phyloP scores from a whole-genome alignment of 164 flowering plant genomes.

The Aristolochia contorta region DNA sequence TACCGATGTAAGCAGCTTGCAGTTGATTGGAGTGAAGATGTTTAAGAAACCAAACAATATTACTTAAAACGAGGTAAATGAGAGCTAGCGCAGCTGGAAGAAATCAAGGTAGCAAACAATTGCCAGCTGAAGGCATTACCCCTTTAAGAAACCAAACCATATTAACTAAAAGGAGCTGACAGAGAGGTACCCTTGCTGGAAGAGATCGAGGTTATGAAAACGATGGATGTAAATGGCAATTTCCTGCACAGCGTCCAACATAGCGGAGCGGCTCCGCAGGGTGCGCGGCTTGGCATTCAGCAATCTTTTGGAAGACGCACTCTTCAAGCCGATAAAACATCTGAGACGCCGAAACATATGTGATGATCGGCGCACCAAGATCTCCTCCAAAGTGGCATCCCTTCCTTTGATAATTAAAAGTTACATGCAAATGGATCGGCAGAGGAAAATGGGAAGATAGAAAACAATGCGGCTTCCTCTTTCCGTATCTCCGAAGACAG shows the following conservation, averaged over 20 bases:
- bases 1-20: too few relatives aligned
- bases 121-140: neutral
- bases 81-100: neutral
- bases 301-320: conserved; percentile 22
- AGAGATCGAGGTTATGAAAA: conserved; percentile 93
- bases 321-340: conserved; percentile 19
- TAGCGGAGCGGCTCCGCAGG: conserved; percentile 23
- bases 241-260: conserved; percentile 79
- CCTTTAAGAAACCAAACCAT: neutral
- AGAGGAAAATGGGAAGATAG: too few relatives aligned
- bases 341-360: conserved; percentile 27
- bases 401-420: conserved; percentile 5
- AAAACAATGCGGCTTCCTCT: neutral
- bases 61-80: neutral
- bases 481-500: neutral
- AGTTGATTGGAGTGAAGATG: too few relatives aligned
- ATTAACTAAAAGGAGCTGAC: too few relatives aligned
- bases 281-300: conserved; percentile 25
- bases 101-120: neutral
- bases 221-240: conserved; percentile 81
- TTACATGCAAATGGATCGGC: neutral
- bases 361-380: conserved; percentile 6
- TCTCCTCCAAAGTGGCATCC: conserved; percentile 12
- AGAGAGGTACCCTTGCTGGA: conserved; percentile 76
- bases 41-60: neutral